Percentiles rank a stretch among this genome's conserved stretches.
phyloP scores from a whole-genome alignment of 352 stramenopile genomes.

The Discostella stelligera region DNA sequence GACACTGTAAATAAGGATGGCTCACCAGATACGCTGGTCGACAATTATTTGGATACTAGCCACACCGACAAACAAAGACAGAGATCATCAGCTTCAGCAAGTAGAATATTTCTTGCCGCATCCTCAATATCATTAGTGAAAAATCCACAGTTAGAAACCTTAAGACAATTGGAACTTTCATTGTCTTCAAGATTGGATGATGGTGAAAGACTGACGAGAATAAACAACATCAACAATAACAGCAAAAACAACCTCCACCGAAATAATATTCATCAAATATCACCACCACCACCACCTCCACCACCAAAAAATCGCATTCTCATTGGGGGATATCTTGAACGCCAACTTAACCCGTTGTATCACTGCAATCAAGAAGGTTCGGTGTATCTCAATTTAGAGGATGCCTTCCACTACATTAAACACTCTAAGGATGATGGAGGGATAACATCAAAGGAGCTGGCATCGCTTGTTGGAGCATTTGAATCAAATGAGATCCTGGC shows the following conservation, averaged over 20 bases:
- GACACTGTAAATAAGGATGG: not conserved
- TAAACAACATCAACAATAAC: not conserved
- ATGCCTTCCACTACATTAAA: conserved; percentile 33
- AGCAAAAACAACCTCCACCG: not conserved
- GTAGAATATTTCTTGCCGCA: conserved; percentile 6
- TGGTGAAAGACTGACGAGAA: not conserved
- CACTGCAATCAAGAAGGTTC: conserved; percentile 13
- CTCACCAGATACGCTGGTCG: not conserved
- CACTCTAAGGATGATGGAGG: conserved; percentile 36
- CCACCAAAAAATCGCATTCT: conserved; percentile 30
- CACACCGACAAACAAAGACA: not conserved
- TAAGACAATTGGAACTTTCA: conserved; percentile 23
- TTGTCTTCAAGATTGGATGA: conserved; percentile 7
- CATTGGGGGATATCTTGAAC: conserved; percentile 19
- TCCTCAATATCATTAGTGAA: conserved; percentile 12
- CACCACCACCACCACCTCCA: not conserved
- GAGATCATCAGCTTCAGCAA: not conserved
- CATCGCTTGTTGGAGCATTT: conserved; percentile 17
- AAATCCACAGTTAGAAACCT: not conserved
- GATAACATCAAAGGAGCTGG: conserved; percentile 21
- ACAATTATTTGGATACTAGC: not conserved
- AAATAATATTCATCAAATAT: not conserved
- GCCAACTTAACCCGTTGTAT: conserved; percentile 31
- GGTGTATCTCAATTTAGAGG: conserved; percentile 18
- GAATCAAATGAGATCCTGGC: conserved; percentile 27